A percentile compares a stretch with the other conserved stretches of the same genome.
Evolutionary conservation across 345 rosid species (phyloP).

Genomic region (Litchi chinensis): DNA sequence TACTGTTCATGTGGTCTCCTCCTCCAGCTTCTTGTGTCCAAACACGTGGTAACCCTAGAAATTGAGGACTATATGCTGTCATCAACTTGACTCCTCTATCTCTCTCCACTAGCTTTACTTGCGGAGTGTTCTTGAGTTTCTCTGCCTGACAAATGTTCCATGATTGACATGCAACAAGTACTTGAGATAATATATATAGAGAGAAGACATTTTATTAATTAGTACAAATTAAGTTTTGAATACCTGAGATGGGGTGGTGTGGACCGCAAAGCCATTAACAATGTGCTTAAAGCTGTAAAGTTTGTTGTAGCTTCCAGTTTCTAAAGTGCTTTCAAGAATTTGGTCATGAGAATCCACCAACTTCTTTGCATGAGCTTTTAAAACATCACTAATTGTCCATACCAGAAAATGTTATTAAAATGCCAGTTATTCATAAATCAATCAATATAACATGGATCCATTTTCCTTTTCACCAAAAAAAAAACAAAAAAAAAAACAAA

Average conservation of each 20-base stretch:
- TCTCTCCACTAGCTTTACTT: slow-evolving; percentile 71
- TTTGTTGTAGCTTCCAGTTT: slow-evolving; percentile 65
- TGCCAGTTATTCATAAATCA: background rate
- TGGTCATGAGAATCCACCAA: slow-evolving; percentile 63
- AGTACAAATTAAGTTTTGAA: too few relatives aligned
- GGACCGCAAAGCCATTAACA: slow-evolving; percentile 79
- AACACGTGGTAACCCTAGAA: slow-evolving; percentile 61
- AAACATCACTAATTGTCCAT: slow-evolving; percentile 40
- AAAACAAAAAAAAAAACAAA: too few relatives aligned
- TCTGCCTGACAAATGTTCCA: slow-evolving; percentile 45
- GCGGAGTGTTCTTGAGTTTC: slow-evolving; percentile 49
- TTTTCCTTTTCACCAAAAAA: too few relatives aligned
- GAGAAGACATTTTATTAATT: too few relatives aligned
- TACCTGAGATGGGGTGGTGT: slow-evolving; percentile 73
- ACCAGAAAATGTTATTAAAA: background rate
- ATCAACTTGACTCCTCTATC: slow-evolving; percentile 80
- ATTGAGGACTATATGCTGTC: slow-evolving; percentile 82
- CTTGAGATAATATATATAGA: background rate
- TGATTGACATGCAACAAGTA: background rate
- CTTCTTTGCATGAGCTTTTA: slow-evolving; percentile 45
- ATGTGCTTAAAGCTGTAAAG: slow-evolving; percentile 83
- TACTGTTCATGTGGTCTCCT: slow-evolving; percentile 11
- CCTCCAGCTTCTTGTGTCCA: slow-evolving; percentile 55
- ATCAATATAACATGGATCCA: too few relatives aligned
- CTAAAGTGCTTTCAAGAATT: slow-evolving; percentile 56